Evolutionary conservation across 257 asterid species (phyloP).

Genomic region (Capsicum baccatum): DNA sequence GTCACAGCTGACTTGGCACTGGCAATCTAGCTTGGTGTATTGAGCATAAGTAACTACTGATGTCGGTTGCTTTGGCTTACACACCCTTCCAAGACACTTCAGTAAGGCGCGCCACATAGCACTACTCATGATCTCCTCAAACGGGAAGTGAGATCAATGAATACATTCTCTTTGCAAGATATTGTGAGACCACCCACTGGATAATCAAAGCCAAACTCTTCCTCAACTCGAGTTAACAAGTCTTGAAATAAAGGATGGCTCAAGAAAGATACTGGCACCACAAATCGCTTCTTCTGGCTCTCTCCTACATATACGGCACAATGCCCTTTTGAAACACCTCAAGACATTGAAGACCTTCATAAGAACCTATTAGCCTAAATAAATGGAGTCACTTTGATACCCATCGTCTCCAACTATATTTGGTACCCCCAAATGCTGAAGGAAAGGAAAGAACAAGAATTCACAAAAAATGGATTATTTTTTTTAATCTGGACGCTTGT

Average conservation of each 20-base stretch:
- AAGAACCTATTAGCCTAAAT: background rate
- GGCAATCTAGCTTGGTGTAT: background rate
- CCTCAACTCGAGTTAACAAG: no score
- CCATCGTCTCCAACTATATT: background rate
- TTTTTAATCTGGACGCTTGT: no score
- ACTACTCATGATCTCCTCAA: no score
- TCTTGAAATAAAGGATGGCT: no score
- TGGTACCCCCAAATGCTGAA: background rate
- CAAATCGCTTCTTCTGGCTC: no score
- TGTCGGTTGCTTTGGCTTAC: background rate
- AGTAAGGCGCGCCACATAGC: no score
- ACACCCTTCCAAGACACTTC: no score
- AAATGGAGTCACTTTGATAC: constrained; percentile 10
- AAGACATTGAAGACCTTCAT: background rate
- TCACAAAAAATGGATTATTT: no score
- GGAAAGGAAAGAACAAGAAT: background rate
- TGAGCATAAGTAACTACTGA: background rate
- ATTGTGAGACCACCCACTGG: no score
- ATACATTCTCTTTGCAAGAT: background rate
- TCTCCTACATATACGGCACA: background rate
- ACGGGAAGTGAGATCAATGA: no score
- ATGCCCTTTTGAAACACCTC: background rate
- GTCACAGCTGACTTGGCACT: background rate
- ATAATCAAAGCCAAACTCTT: no score
- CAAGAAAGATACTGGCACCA: no score